Base-by-base conservation (phyloP, 1,284 basidiomycete genomes). In the Cutaneotrichosporon spelunceum region DNA sequence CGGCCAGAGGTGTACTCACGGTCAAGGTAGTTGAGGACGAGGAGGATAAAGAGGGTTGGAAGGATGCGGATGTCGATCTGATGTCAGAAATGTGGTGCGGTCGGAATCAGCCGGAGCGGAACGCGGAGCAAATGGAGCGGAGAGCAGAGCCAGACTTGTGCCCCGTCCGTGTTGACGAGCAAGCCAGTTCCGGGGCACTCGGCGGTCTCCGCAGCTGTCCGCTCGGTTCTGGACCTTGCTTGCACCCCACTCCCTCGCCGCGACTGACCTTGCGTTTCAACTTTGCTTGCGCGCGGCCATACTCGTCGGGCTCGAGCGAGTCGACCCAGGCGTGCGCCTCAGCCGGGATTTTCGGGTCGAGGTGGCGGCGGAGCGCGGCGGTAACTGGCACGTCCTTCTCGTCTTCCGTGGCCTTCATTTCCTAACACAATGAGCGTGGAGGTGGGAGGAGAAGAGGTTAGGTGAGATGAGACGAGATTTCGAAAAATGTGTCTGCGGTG, bases 11-110 rank as follows among this genome's bases (percentile, higher is more conserved):
- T 65, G 11, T 70, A 71, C 53, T 76, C 75, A 53, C 76, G 67
- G 64, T 75, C 72, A 23, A 77, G 67, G 56, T 76, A 77, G 62
- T 76, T 76, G 26, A 76, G 66, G 45, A 76, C 62, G 16, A 75
- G 61, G 16, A 76, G 68, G 27, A 72, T 45, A 53, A 73, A 74
- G 2, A 76, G 63, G 6, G 53, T 57, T 2, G 67, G 68, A 29
- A 68, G 57, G 48, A 70, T 65, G 30, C 65, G 54, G 2, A 69
- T 11, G 54, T 69, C 71, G 49, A 67, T 66, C 64, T 72, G 50
- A 19, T 16, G 56, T 61, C 21, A 57, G 59, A n/a, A n/a, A n/a
- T 34, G 48, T n/a, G 3, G 6, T 30, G 30, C 10, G 30, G 30
- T 30, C 30, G 30, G 30, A 5, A 6, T 30, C 30, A 10, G n/a